phyloP scores from a whole-genome alignment of 1,284 basidiomycete species.

The Tylopilus sp. region DNA sequence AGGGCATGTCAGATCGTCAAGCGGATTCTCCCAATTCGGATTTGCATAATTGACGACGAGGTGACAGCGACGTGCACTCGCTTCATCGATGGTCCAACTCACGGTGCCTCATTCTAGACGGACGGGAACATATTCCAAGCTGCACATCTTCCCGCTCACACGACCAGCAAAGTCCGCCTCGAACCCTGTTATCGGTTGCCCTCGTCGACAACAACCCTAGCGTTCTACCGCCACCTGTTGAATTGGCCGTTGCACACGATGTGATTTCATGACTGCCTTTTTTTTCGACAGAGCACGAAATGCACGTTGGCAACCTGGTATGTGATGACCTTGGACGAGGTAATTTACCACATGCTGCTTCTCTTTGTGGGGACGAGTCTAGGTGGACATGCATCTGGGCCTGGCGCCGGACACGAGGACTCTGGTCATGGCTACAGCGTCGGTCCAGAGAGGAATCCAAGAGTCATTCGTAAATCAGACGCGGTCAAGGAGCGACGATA shows the following conservation, averaged over 20 bases:
- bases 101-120: slow-evolving; percentile 58
- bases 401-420: background rate
- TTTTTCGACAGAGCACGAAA: slow-evolving; percentile 86
- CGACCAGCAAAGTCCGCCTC: slow-evolving; percentile 59
- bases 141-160: slow-evolving; percentile 71
- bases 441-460: slow-evolving; percentile 19
- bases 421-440: no score
- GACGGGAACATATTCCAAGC: slow-evolving; percentile 98
- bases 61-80: slow-evolving; percentile 49
- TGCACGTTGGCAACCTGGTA: slow-evolving; percentile 92
- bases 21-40: slow-evolving; percentile 77
- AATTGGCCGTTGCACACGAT: slow-evolving; percentile 73
- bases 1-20: no score
- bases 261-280: slow-evolving; percentile 82
- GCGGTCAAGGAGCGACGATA: background rate
- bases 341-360: slow-evolving; percentile 77
- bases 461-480: slow-evolving; percentile 29
- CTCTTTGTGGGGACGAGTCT: slow-evolving; percentile 48
- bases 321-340: slow-evolving; percentile 82
- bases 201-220: slow-evolving; percentile 52
- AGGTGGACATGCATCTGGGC: background rate
- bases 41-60: slow-evolving; percentile 99
- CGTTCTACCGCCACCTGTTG: slow-evolving; percentile 59
- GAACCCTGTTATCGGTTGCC: slow-evolving; percentile 82
- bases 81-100: background rate